Conservation (phyloP, 2,329 filamentous ascomycete genomes). For the Cladophialophora bantiana region DNA sequence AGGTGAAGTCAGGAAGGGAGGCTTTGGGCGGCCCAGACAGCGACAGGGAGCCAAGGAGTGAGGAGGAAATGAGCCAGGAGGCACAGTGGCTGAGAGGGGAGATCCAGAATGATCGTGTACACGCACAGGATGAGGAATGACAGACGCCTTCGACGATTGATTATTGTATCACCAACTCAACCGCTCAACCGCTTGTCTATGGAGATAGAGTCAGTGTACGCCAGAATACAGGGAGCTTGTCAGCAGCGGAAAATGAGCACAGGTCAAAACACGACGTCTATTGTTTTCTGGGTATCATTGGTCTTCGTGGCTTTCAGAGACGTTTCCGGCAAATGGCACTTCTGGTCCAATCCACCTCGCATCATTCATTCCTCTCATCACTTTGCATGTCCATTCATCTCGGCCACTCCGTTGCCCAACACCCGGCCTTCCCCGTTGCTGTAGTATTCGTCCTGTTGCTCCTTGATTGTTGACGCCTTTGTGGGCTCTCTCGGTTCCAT, state of each 20-base stretch:
- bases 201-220: neutral
- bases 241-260: neutral
- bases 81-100: conserved; percentile 70
- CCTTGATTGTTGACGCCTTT: conserved; percentile 34
- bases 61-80: conserved; percentile 81
- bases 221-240: neutral
- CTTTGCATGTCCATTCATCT: conserved; percentile 21
- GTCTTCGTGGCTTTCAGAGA: neutral
- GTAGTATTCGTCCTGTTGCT: conserved; percentile 41
- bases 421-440: conserved; percentile 30
- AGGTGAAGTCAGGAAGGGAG: conserved; percentile 45
- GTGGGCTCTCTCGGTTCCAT: conserved; percentile 38
- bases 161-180: neutral
- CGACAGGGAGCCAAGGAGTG: conserved; percentile 71
- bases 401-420: conserved; percentile 15
- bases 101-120: conserved; percentile 54
- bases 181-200: neutral
- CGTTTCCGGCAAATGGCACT: conserved; percentile 5
- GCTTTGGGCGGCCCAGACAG: conserved; percentile 70
- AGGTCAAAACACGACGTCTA: conserved; percentile 9
- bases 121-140: conserved; percentile 23
- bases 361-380: conserved; percentile 1
- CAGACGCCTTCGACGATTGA: conserved; percentile 1
- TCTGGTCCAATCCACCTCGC: conserved; percentile 8
- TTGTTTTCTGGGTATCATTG: conserved; percentile 25